Evolutionary conservation across 2,329 filamentous ascomycete genomes (phyloP), one percentile per base, ranked within the genome.

Genomic region (Drechslera avenae): DNA sequence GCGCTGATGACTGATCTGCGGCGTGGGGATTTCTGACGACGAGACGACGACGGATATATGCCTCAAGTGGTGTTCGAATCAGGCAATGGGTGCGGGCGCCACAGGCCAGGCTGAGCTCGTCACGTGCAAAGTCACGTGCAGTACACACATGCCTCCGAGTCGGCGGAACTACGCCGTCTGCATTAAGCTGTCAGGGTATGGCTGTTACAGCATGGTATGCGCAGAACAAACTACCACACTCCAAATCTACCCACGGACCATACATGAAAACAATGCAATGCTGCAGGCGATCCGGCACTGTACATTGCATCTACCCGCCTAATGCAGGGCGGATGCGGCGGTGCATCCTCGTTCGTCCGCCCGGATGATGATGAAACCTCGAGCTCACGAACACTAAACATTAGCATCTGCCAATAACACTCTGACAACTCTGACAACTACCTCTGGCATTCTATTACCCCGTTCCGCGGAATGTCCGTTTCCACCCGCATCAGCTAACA

Each of bases 351-450:
- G 36, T 56, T 53, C 48, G 46, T 56, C 49, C 52, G 50, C 45
- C 54, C 50, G 58, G 52, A 47, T 53, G 50, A 58, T 35, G 59
- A 59, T 61, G 61, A 64, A 62, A 63, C 60, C 52, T 52, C 46
- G 36, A 49, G 23, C 53, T 46, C 50, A 31, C 40, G 32, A 53
- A 19, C 43, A 47, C 52, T 52, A 56, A 28, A 35, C 49, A 47
- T 55, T 57, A 59, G 56, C 49, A 52, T 52, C 44, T 43, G 28
- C 47, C 50, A 57, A 32, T 50, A 45, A 36, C 46, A 40, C 19
- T 40, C 43, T 33, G 26, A 28, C 26, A 28, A 28, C 26, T 28
- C 26, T 28, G 26, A 28, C 28, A n/a, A 32, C 32, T 30, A 31
- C n/a, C 26, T 39, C 41, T 28, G 14, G 33, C 39, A 30, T 40